These are phyloP conservation scores for Senecio squalidus DNA, from an alignment of 140 eudicot genomes.

Conservation along the genomic window DNA sequence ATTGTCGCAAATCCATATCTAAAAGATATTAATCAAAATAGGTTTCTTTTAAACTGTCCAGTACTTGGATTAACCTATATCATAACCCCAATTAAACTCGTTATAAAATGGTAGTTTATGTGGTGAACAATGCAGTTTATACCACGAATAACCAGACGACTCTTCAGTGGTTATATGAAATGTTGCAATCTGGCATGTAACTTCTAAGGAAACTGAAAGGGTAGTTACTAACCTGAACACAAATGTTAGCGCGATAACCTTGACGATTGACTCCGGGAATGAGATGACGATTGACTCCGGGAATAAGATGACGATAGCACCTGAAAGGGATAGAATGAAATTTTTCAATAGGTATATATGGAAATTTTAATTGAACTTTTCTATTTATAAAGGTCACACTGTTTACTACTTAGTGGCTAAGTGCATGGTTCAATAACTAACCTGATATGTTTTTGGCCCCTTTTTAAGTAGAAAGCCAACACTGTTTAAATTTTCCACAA, in stretches of 20 bases:
- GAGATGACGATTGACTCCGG: constrained; percentile 67
- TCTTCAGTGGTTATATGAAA: too few relatives aligned
- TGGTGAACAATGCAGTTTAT: not conserved
- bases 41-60: too few relatives aligned
- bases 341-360: too few relatives aligned
- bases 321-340: constrained; percentile 30
- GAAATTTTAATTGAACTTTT: too few relatives aligned
- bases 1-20: not conserved
- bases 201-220: not conserved
- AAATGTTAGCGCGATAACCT: constrained; percentile 35
- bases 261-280: constrained; percentile 52
- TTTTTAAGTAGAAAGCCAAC: constrained; percentile 56
- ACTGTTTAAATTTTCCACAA: constrained; percentile 67
- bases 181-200: not conserved
- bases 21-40: not conserved
- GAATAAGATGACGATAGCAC: constrained; percentile 64
- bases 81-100: not conserved
- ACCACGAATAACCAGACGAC: too few relatives aligned
- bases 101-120: too few relatives aligned
- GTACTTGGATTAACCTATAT: not conserved
- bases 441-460: constrained; percentile 82
- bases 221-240: not conserved
- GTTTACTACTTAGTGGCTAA: not conserved
- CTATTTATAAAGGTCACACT: too few relatives aligned
- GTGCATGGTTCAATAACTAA: constrained; percentile 17